A percentile compares a stretch with the other conserved stretches of the same genome.
Conservation (phyloP, 495 filamentous ascomycete genomes). For the Hypoxylon lenormandii region DNA sequence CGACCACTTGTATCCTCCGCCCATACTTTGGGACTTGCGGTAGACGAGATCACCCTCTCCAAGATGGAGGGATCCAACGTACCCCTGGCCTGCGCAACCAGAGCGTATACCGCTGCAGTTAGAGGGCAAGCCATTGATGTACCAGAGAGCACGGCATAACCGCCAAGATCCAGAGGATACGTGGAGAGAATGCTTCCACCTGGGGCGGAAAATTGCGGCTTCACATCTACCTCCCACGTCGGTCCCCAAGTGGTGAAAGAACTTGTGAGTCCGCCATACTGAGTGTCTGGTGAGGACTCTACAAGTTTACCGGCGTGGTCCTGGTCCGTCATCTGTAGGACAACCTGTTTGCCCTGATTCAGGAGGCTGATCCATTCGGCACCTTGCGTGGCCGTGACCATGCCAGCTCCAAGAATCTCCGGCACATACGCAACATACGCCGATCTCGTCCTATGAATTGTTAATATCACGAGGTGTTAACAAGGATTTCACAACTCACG, state of each 20-base stretch:
- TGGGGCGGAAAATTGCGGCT: slow-evolving; percentile 63
- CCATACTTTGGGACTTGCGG: too few species aligned
- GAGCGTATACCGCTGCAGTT: slow-evolving; percentile 55
- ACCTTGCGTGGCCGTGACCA: slow-evolving; percentile 50
- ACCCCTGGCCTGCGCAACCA: not conserved
- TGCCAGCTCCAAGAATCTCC: slow-evolving; percentile 58
- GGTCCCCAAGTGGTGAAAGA: slow-evolving; percentile 68
- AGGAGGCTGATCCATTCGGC: too few species aligned
- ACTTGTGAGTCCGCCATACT: slow-evolving; percentile 58
- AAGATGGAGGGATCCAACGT: not conserved
- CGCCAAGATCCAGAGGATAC: slow-evolving; percentile 54
- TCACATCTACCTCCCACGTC: slow-evolving; percentile 65
- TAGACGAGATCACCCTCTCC: too few species aligned
- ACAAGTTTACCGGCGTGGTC: too few species aligned
- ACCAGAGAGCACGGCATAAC: slow-evolving; percentile 68
- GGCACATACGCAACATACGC: not conserved
- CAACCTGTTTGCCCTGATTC: too few species aligned
- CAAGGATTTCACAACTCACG: too few species aligned
- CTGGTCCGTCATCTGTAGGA: too few species aligned
- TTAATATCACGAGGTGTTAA: too few species aligned
- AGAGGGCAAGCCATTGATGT: slow-evolving; percentile 72
- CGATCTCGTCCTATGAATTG: too few species aligned
- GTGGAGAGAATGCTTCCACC: not conserved
- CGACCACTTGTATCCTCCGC: slow-evolving; percentile 1
- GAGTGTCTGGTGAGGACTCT: too few species aligned